phyloP scores from a whole-genome alignment of 2,329 filamentous ascomycete species.

The Mollisia scopiformis region DNA sequence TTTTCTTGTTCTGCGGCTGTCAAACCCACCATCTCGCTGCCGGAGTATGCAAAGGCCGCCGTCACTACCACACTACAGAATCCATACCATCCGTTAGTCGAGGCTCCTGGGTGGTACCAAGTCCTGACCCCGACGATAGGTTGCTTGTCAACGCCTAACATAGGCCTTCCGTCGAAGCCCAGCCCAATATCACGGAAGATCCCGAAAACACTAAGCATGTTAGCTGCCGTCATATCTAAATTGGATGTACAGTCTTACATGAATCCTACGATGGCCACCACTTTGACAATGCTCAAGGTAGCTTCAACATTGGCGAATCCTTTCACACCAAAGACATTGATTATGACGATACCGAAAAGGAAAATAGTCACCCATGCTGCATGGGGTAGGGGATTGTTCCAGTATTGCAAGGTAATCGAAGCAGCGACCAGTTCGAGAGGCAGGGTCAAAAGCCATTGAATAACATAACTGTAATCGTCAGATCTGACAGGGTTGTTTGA shows the following conservation, averaged over 20 bases:
- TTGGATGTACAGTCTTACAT: slow-evolving; percentile 42
- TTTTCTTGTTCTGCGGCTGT: slow-evolving; percentile 51
- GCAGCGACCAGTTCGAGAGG: slow-evolving; percentile 85
- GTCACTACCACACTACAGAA: slow-evolving; percentile 51
- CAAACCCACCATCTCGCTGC: slow-evolving; percentile 52
- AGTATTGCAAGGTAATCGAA: slow-evolving; percentile 79
- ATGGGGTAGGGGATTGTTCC: slow-evolving; percentile 54
- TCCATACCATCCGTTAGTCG: slow-evolving; percentile 50
- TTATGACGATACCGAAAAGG: slow-evolving; percentile 70
- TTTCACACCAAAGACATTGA: slow-evolving; percentile 85
- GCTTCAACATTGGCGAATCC: slow-evolving; percentile 89
- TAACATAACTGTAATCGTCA: slow-evolving; percentile 50
- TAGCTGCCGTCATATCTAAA: not conserved
- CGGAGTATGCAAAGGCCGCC: slow-evolving; percentile 50
- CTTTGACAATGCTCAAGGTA: slow-evolving; percentile 80
- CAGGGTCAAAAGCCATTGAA: slow-evolving; percentile 81
- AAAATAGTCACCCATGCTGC: slow-evolving; percentile 80
- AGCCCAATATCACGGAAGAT: not conserved
- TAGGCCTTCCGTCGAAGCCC: not conserved
- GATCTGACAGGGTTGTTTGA: not conserved
- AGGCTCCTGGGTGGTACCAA: slow-evolving; percentile 48
- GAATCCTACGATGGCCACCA: slow-evolving; percentile 71
- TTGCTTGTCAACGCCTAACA: too few species aligned
- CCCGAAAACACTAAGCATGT: not conserved
- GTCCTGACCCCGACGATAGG: slow-evolving; percentile 50